These are phyloP conservation scores for Mycena galopus DNA, from an alignment of 768 basidiomycete genomes.

Conservation along the genomic window DNA sequence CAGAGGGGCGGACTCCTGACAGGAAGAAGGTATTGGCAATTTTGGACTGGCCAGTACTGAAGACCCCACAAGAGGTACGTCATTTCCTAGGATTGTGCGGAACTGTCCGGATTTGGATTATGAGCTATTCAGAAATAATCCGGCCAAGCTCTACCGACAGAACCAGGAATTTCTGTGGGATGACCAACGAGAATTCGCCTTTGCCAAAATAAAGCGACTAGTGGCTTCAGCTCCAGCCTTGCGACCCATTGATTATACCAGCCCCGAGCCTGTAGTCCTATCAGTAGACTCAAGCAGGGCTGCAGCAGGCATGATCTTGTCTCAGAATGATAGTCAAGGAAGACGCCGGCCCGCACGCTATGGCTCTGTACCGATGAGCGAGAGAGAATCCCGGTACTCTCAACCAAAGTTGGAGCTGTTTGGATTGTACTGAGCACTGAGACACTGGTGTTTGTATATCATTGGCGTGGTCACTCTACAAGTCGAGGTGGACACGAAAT, in stretches of 20 bases:
- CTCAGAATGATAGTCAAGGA: too few species aligned
- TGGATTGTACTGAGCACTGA: neutral
- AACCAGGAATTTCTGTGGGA: conserved; percentile 48
- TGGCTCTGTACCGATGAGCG: conserved; percentile 42
- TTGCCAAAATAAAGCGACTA: conserved; percentile 43
- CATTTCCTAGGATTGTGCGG: conserved; percentile 46
- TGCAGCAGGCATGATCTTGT: too few species aligned
- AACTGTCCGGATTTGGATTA: conserved; percentile 5
- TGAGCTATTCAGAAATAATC: conserved; percentile 23
- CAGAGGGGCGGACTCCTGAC: conserved; percentile 45
- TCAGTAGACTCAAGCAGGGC: too few species aligned
- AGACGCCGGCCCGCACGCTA: conserved; percentile 41
- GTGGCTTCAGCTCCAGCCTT: conserved; percentile 44
- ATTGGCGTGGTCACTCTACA: neutral
- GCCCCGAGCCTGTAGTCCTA: too few species aligned
- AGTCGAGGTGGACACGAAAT: neutral
- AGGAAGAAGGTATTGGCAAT: conserved; percentile 33
- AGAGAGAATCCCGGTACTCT: neutral
- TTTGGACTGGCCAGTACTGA: conserved; percentile 42
- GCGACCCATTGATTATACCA: too few species aligned
- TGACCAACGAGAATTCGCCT: conserved; percentile 27
- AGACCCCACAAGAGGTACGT: conserved; percentile 29
- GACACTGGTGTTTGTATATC: neutral
- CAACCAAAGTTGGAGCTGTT: neutral
- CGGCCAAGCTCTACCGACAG: conserved; percentile 41